Evolutionary conservation across 208 protist genomes (phyloP), one percentile per base, ranked within the genome.

Genomic region (Chromosphaera perkinsii): DNA sequence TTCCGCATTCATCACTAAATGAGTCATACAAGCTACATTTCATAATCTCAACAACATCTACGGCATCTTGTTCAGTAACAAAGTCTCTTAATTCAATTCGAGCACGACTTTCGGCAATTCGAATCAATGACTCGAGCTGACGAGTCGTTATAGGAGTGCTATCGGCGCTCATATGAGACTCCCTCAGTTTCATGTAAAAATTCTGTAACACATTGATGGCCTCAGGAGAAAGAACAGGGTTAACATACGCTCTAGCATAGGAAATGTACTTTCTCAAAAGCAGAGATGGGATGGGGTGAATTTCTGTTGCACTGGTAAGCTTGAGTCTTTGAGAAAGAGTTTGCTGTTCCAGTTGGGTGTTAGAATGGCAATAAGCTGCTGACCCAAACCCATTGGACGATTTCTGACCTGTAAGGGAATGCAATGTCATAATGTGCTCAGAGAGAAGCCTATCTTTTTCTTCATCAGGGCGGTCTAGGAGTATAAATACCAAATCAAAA

Each of bases 401-500:
- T 29, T 54, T 24, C 10, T 17, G 31, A 64, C 9, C 10, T 32
- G 10, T 26, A 22, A 63, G 48, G 10, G 69, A 37, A 52, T 87
- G 84, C 20, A 93, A 32, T 35, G 73, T 68, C 60, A 98, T 87
- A 1, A 99, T 91, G 76, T 99, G 94, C 36, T 92, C 67, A 5
- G 91, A 95, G 5, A 97, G 76, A 1, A 82, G 64, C 36, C 76
- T 10, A 37, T 63, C 69, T 54, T 65, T 69, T 20, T 76, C 56
- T 26, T 61, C 64, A 58, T 92, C 85, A 5, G 88, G 86, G 24
- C 72, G 77, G 71, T 96, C 92, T 3, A 95, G 56, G 40, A 96
- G 60, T 39, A 96, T 88, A 71, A 98, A 97, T 33, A 99, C 84
- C 24, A 99, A 83, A 76, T 99, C 96, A 70, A 99, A 99, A 14